These are phyloP conservation scores for Mortierella claussenii DNA, from an alignment of 192 early-diverging fungal genomes.

Conservation along the genomic window DNA sequence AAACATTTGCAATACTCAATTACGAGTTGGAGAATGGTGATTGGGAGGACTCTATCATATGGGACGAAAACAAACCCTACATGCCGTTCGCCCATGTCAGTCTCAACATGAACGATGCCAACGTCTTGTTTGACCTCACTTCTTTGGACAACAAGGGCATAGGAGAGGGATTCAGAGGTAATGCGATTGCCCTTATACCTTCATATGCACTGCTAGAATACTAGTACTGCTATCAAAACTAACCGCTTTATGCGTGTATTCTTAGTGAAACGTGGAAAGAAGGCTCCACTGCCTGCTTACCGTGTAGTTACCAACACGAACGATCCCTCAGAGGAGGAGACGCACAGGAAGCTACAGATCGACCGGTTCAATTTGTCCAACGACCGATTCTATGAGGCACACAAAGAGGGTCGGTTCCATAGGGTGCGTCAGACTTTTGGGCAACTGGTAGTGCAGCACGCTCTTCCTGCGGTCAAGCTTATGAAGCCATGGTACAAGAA, in stretches of 20 bases:
- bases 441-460: conserved; percentile 85
- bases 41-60: conserved; percentile 84
- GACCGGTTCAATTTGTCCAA: conserved; percentile 90
- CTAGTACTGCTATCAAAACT: no score
- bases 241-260: no score
- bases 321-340: conserved; percentile 68
- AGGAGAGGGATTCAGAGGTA: conserved; percentile 50
- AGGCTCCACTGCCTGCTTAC: conserved; percentile 24
- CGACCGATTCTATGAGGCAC: conserved; percentile 86
- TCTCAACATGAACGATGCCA: conserved; percentile 76
- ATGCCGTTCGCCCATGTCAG: conserved; percentile 65
- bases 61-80: conserved; percentile 75
- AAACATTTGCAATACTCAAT: conserved; percentile 57
- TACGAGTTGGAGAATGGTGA: conserved; percentile 70
- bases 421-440: conserved; percentile 91
- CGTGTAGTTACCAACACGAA: conserved; percentile 55
- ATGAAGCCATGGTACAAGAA: conserved; percentile 82
- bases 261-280: conserved; percentile 41
- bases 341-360: conserved; percentile 66
- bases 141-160: conserved; percentile 55
- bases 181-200: no score
- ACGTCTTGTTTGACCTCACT: conserved; percentile 77
- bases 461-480: conserved; percentile 86
- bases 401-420: conserved; percentile 71
- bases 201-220: no score